phyloP scores from a whole-genome alignment of 495 filamentous ascomycete genomes.

The Aspergillus cristatus region DNA sequence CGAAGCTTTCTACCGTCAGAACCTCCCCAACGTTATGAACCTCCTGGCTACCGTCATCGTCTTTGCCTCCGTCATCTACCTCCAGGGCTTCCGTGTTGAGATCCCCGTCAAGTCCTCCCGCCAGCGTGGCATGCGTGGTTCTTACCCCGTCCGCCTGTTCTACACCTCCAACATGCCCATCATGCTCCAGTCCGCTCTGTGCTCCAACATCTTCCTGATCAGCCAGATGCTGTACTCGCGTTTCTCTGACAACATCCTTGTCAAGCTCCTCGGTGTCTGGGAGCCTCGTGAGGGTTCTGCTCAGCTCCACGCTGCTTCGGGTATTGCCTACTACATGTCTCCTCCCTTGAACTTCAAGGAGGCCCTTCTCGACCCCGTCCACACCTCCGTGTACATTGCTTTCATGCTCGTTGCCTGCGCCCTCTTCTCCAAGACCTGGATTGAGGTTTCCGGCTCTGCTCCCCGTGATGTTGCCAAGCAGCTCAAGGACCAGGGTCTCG shows the following conservation, averaged over 20 bases:
- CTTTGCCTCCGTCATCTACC: conserved; percentile 97
- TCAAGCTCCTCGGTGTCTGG: conserved; percentile 95
- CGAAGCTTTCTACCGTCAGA: conserved; percentile 99
- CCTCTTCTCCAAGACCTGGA: conserved; percentile 99
- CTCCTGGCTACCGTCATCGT: conserved; percentile 85
- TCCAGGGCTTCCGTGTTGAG: conserved; percentile 99
- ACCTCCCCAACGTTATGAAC: conserved; percentile 99
- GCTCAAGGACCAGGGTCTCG: conserved; percentile 97
- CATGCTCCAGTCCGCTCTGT: conserved; percentile 97
- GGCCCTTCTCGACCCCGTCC: conserved; percentile 89
- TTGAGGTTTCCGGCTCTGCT: conserved; percentile 95
- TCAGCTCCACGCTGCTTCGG: conserved; percentile 85
- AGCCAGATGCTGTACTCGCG: conserved; percentile 98
- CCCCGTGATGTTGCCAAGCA: conserved; percentile 99
- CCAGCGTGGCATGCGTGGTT: conserved; percentile 93
- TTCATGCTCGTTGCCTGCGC: conserved; percentile 98
- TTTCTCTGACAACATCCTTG: conserved; percentile 96
- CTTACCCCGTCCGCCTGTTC: conserved; percentile 61
- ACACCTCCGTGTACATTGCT: conserved; percentile 88
- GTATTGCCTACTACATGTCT: conserved; percentile 98
- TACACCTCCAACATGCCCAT: conserved; percentile 80
- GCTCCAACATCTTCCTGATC: conserved; percentile 98
- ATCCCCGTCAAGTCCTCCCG: conserved; percentile 99
- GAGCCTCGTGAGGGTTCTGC: conserved; percentile 93
- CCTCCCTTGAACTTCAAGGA: conserved; percentile 96